Conservation (phyloP, 306 rosid species). For the Styphnolobium japonicum region DNA sequence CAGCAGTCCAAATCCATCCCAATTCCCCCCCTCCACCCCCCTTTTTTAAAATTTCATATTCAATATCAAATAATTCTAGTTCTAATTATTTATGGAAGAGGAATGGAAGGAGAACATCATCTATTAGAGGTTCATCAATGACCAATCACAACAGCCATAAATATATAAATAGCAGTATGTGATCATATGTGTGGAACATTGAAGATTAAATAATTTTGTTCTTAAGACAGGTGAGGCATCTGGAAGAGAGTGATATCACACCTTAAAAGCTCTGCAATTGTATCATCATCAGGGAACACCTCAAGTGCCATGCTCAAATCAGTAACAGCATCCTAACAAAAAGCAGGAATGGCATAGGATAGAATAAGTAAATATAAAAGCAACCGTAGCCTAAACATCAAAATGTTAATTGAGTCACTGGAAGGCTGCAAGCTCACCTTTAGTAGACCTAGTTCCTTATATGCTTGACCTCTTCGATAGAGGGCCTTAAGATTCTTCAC, state of each 20-base stretch:
- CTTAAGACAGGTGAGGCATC: background rate
- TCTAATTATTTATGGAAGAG: background rate
- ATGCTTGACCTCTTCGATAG: conserved; percentile 97
- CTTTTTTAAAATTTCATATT: background rate
- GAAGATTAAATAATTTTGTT: background rate
- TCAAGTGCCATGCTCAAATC: conserved; percentile 81
- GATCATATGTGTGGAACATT: background rate
- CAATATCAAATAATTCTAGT: background rate
- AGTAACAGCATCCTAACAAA: conserved; percentile 71
- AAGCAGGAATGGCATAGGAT: conserved; percentile 21
- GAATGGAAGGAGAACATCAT: background rate
- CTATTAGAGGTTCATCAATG: background rate
- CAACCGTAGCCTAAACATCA: conserved; percentile 8
- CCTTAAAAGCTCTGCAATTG: conserved; percentile 68
- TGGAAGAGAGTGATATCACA: conserved; percentile 29
- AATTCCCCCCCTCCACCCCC: too few relatives aligned
- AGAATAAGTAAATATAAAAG: background rate
- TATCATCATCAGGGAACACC: conserved; percentile 75
- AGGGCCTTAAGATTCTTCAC: conserved; percentile 86
- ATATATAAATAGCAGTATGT: background rate
- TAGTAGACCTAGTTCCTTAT: conserved; percentile 71
- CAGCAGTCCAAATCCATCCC: conserved; percentile 12
- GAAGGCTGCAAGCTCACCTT: conserved; percentile 65
- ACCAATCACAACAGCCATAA: conserved; percentile 1
- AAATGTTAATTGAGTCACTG: conserved; percentile 6